Conservation (phyloP, 371 early-diverging fungal genomes). For the Saksenaea vasiformis region DNA sequence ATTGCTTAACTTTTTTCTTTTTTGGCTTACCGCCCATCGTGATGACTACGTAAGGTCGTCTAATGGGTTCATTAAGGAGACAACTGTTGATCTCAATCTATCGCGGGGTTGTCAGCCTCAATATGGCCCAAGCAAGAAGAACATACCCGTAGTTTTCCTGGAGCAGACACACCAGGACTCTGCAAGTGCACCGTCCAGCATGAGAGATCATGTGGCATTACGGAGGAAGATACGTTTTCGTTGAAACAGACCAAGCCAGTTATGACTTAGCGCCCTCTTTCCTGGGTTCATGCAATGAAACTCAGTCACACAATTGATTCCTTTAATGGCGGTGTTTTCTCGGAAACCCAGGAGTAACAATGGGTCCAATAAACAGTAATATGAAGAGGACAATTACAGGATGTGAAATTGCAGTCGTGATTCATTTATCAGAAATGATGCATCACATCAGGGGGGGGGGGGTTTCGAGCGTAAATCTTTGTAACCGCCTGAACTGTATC, state of each 20-base stretch:
- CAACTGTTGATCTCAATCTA: slow-evolving; percentile 40
- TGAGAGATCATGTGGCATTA: not conserved
- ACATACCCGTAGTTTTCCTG: slow-evolving; percentile 16
- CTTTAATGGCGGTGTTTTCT: too few relatives aligned
- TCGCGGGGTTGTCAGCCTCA: not conserved
- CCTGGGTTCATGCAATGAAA: not conserved
- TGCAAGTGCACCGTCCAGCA: not conserved
- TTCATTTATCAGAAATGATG: too few relatives aligned
- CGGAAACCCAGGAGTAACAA: too few relatives aligned
- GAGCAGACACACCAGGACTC: not conserved
- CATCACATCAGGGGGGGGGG: too few relatives aligned
- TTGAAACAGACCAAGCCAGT: not conserved
- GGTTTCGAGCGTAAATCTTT: too few relatives aligned
- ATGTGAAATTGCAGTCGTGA: too few relatives aligned
- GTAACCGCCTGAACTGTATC: too few relatives aligned
- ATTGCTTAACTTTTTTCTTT: not conserved
- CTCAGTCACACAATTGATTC: not conserved
- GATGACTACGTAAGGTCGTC: slow-evolving; percentile 42
- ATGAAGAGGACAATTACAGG: too few relatives aligned
- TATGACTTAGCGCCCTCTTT: too few relatives aligned
- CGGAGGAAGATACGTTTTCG: not conserved
- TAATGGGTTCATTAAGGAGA: slow-evolving; percentile 41
- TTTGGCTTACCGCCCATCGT: slow-evolving; percentile 44
- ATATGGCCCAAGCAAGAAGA: not conserved
- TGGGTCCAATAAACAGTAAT: too few relatives aligned